Evolutionary conservation across 805 yeast species (phyloP).

Genomic region (Metschnikowia sp.): DNA sequence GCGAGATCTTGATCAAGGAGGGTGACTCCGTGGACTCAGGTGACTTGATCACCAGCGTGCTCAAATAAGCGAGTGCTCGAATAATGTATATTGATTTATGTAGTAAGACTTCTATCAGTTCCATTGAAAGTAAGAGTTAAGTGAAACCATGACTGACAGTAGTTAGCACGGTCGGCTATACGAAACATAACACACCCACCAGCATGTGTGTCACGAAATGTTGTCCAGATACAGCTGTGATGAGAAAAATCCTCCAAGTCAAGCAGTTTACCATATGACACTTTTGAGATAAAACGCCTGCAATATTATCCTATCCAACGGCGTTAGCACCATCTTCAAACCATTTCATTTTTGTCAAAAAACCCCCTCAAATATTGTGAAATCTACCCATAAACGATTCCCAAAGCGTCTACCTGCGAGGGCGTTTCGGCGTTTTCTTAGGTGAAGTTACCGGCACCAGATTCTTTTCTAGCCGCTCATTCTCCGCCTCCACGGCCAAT

Average conservation of each 20-base stretch:
- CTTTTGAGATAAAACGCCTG: too few species aligned
- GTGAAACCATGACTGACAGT: not conserved
- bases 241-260: too few species aligned
- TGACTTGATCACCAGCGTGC: conserved; percentile 60
- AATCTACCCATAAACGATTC: too few species aligned
- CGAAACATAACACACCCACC: too few species aligned
- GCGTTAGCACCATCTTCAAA: too few species aligned
- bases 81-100: not conserved
- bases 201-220: too few species aligned
- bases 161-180: too few species aligned
- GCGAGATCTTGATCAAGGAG: conserved; percentile 72
- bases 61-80: conserved; percentile 14
- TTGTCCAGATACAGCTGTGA: too few species aligned
- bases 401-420: not conserved
- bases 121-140: not conserved
- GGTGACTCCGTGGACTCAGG: conserved; percentile 96
- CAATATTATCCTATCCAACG: too few species aligned
- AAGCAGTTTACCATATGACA: too few species aligned
- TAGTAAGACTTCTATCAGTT: not conserved
- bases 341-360: too few species aligned
- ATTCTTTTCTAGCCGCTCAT: conserved; percentile 19
- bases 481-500: conserved; percentile 25
- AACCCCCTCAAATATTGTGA: too few species aligned
- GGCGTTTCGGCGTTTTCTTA: conserved; percentile 29
- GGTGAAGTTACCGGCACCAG: conserved; percentile 19